Evolutionary conservation across 768 basidiomycete species (phyloP).

Genomic region (Tremella yokohamensis): DNA sequence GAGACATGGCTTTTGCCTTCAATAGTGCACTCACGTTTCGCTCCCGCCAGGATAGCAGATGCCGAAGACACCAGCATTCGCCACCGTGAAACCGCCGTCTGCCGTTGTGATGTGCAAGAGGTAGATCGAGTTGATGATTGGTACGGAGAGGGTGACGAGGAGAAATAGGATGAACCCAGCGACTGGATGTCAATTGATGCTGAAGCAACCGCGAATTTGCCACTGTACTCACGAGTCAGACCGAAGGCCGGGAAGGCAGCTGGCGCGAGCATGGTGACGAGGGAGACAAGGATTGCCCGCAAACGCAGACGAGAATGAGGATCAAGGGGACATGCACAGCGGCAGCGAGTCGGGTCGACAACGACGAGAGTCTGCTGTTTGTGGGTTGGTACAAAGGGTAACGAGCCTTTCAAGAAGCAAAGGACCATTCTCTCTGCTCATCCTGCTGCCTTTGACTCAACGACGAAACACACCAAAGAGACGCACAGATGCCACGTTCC

Average conservation of each 20-base stretch:
- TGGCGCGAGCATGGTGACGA: slow-evolving; percentile 19
- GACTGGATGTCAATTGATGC: slow-evolving; percentile 42
- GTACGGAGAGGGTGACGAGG: slow-evolving; percentile 69
- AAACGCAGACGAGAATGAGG: no score
- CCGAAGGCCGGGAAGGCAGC: slow-evolving; percentile 34
- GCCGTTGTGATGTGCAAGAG: slow-evolving; percentile 57
- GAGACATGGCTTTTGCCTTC: slow-evolving; percentile 6
- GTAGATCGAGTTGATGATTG: slow-evolving; percentile 67
- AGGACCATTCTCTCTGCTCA: no score
- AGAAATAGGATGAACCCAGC: slow-evolving; percentile 68
- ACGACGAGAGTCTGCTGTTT: no score
- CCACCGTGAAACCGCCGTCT: slow-evolving; percentile 40
- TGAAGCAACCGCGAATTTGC: neutral
- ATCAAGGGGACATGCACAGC: no score
- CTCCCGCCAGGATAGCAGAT: slow-evolving; percentile 59
- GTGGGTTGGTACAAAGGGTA: no score
- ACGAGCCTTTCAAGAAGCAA: no score
- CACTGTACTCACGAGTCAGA: slow-evolving; percentile 26
- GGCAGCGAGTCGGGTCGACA: no score
- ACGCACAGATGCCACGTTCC: no score
- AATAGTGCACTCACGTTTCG: slow-evolving; percentile 18
- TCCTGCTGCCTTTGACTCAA: no score
- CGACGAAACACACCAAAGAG: no score
- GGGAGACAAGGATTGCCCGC: no score
- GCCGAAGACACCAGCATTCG: slow-evolving; percentile 80